Evolutionary conservation across 2,329 filamentous ascomycete species (phyloP), one percentile per base, ranked within the genome.

Genomic region (Aspergillus thermomutatus): DNA sequence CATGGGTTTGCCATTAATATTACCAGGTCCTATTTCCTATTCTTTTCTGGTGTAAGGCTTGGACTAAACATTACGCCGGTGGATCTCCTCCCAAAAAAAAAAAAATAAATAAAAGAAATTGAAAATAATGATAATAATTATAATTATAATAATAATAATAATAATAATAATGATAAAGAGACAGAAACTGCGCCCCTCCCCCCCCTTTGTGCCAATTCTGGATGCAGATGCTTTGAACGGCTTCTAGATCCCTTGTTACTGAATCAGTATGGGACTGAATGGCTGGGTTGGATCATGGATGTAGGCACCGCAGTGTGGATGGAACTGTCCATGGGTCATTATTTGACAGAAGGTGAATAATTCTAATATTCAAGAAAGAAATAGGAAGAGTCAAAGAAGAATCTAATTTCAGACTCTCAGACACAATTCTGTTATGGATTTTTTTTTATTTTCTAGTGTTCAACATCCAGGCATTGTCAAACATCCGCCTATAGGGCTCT

Each of bases 131-230:
- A 31, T 6, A 40, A 40, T 40, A 40, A 40, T 14, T 40, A 40
- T 40, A 40, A 40, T 14, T 14, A 46, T 46, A 26, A 46, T 14
- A 46, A 23, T 25, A 17, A 46, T 14, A 23, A 46, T 7, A 17
- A 23, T 23, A 45, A 45, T 14, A 23, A 23, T 19, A 45, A 17
- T n/a, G 40, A 10, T 17, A 45, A n/a, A 45, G 19, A 10, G n/a
- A 23, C 5, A 17, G 21, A 14, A 26, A 46, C 17, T 53, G 43
- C 23, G 19, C 52, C 27, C 34, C 45, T 41, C 31, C 52, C 27
- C 34, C 45, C 31, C 31, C 66, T 69, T 68, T 69, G 66, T 68
- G 58, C 61, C 60, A 63, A 56, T 59, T 60, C 57, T 58, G 57
- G 59, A 50, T 14, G 51, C 25, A 40, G n/a, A 52, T 53, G 54